Percentiles rank a stretch among this genome's conserved stretches.
Evolutionary conservation across 2,329 filamentous ascomycete genomes (phyloP).

Genomic region (Escovopsis weberi): DNA sequence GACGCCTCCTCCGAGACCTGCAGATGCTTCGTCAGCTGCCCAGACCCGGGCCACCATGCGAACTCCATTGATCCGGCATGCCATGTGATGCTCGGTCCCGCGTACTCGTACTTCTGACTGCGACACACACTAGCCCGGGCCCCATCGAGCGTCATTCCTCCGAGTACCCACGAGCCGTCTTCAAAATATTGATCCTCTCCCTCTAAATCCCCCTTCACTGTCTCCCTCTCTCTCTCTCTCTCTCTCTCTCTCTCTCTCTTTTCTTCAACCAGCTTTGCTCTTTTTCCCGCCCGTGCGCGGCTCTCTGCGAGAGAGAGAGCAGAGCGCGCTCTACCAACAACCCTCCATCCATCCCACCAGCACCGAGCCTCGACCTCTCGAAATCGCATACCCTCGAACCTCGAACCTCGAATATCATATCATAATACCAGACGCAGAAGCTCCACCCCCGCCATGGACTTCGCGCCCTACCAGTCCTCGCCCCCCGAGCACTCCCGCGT

Average conservation of each 20-base stretch:
- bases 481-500: slow-evolving; percentile 73
- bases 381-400: neutral
- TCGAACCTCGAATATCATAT: neutral
- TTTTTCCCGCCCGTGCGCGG: neutral
- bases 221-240: neutral
- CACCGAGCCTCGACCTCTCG: neutral
- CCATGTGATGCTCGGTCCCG: too few relatives aligned
- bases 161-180: too few relatives aligned
- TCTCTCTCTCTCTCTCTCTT: neutral
- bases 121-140: neutral
- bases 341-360: neutral
- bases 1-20: too few relatives aligned
- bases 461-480: slow-evolving; percentile 91
- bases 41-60: too few relatives aligned
- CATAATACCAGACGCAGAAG: neutral
- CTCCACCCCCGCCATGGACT: slow-evolving; percentile 51
- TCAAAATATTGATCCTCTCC: neutral
- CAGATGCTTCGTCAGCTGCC: too few relatives aligned
- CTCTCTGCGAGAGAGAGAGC: neutral
- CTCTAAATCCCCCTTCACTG: neutral
- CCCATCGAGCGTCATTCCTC: neutral
- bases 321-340: neutral
- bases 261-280: too few relatives aligned
- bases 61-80: too few relatives aligned
- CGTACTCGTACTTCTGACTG: too few relatives aligned